phyloP scores from a whole-genome alignment of 2,329 filamentous ascomycete genomes.

The Mycosphaerelloides madeirae region DNA sequence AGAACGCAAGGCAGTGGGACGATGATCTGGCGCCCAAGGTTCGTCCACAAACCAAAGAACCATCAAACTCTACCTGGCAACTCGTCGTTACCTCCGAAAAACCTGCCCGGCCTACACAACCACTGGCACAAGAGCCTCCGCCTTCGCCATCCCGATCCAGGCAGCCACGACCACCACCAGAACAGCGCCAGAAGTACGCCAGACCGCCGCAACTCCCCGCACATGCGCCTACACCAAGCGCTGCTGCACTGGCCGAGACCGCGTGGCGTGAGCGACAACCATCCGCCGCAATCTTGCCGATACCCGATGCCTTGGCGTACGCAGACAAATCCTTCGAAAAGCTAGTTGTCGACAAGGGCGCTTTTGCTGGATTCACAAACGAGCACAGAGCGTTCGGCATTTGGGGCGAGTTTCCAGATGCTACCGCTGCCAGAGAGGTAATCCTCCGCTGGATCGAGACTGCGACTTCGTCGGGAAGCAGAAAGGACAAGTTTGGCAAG shows the following conservation, averaged over 20 bases:
- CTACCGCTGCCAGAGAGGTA: conserved; percentile 11
- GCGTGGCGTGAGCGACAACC: conserved; percentile 17
- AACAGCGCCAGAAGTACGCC: too few relatives aligned
- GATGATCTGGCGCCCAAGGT: conserved; percentile 1
- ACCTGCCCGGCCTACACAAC: background rate
- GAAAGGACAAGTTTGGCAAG: conserved; percentile 16
- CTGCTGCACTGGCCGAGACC: conserved; percentile 6
- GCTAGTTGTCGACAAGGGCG: conserved; percentile 19
- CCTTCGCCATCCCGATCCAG: too few relatives aligned
- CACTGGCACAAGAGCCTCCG: background rate
- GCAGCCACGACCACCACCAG: too few relatives aligned
- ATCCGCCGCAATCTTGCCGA: conserved; percentile 11
- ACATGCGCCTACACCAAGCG: conserved; percentile 5
- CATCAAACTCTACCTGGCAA: conserved; percentile 1
- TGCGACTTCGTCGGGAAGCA: background rate
- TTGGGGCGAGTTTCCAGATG: conserved; percentile 23
- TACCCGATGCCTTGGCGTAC: conserved; percentile 20
- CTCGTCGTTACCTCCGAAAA: background rate
- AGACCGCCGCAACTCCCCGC: background rate
- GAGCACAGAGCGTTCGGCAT: conserved; percentile 20
- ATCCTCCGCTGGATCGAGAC: conserved; percentile 22
- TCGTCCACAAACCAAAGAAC: background rate
- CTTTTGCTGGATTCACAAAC: conserved; percentile 20
- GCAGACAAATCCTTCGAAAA: conserved; percentile 6
- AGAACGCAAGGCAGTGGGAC: conserved; percentile 19